phyloP scores from a whole-genome alignment of 2,329 filamentous ascomycete genomes.

The Hypoxylon sp. region DNA sequence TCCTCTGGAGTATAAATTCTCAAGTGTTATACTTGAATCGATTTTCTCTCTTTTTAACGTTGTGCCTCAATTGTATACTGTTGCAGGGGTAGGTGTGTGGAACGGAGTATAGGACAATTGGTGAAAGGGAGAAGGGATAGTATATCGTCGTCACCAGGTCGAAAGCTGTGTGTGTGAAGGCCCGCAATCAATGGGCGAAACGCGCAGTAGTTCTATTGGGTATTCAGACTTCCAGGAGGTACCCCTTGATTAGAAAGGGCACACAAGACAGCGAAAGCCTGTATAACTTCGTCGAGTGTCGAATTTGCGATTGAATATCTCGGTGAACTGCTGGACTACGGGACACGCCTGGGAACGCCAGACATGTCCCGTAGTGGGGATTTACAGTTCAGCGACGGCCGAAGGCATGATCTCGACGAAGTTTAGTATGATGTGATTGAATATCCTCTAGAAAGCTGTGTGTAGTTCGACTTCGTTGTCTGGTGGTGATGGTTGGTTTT shows the following conservation, averaged over 20 bases:
- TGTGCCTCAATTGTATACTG: conserved; percentile 11
- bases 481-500: conserved; percentile 57
- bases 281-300: conserved; percentile 73
- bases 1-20: conserved; percentile 19
- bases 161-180: conserved; percentile 33
- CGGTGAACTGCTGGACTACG: conserved; percentile 90
- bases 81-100: conserved; percentile 19
- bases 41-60: conserved; percentile 10
- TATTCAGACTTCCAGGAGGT: conserved; percentile 51
- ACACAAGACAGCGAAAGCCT: conserved; percentile 65
- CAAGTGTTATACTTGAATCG: conserved; percentile 9
- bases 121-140: conserved; percentile 23
- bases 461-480: conserved; percentile 76
- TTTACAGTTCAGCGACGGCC: conserved; percentile 94
- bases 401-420: conserved; percentile 81
- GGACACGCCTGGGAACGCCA: conserved; percentile 67
- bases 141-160: conserved; percentile 27
- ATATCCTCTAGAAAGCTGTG: conserved; percentile 45
- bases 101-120: conserved; percentile 21
- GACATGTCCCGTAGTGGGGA: conserved; percentile 80
- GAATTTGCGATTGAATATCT: conserved; percentile 73
- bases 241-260: conserved; percentile 44
- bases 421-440: conserved; percentile 59
- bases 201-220: conserved; percentile 50
- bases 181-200: conserved; percentile 43